A percentile compares a stretch with the other conserved stretches of the same genome.
phyloP scores from a whole-genome alignment of 441 rosid species.

The Gossypium davidsonii region DNA sequence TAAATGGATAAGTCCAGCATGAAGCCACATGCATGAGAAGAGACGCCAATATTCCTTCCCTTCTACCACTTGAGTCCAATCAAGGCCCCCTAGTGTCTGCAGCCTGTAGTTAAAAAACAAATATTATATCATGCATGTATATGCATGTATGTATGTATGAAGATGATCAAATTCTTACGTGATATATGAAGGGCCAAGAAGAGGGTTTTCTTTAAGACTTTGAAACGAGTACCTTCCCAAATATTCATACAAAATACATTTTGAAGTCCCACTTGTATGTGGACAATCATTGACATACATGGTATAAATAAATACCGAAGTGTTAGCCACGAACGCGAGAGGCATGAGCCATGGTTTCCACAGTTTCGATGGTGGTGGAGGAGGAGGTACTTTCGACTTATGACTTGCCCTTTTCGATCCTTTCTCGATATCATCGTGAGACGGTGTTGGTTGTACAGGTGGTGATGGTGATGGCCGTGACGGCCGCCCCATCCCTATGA shows the following conservation, averaged over 20 bases:
- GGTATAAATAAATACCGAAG: conserved; percentile 38
- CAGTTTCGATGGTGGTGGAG: conserved; percentile 30
- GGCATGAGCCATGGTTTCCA: conserved; percentile 69
- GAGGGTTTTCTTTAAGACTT: conserved; percentile 44
- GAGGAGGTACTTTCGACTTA: conserved; percentile 12
- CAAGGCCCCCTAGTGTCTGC: conserved; percentile 62
- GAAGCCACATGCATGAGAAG: conserved; percentile 70
- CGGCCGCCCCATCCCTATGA: conserved; percentile 27
- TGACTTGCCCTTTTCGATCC: conserved; percentile 7
- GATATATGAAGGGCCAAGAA: conserved; percentile 60
- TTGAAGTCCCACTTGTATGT: conserved; percentile 19
- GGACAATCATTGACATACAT: conserved; percentile 79
- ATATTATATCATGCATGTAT: neutral
- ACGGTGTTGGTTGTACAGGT: neutral
- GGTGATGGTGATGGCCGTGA: neutral
- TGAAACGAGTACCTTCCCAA: conserved; percentile 71
- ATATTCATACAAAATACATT: conserved; percentile 36
- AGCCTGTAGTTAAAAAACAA: conserved; percentile 33
- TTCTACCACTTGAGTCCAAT: conserved; percentile 35
- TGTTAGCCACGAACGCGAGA: conserved; percentile 37
- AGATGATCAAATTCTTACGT: conserved; percentile 36
- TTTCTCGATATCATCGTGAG: conserved; percentile 18
- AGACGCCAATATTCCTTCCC: conserved; percentile 59
- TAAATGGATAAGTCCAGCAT: conserved; percentile 66
- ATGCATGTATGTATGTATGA: neutral